Evolutionary conservation across 1,284 basidiomycete species (phyloP), one percentile per base, ranked within the genome.

Genomic region (Gymnopus androsaceus): DNA sequence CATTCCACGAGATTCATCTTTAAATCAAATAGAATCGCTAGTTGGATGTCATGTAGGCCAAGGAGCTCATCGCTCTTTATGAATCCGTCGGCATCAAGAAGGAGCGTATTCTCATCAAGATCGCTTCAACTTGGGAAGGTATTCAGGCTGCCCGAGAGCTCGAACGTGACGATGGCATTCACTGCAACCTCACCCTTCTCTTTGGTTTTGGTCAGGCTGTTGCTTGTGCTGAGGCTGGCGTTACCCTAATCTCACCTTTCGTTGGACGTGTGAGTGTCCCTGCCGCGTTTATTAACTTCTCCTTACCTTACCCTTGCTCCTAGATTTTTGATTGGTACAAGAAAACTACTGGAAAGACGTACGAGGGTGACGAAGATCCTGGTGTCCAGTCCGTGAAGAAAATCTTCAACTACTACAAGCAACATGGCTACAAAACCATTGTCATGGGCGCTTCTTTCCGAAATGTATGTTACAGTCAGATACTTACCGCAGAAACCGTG

Each of bases 371-470:
- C 57, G 84, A 87, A 52, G 96, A 99, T 81, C 96, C 96, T 17
- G 96, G 96, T 82, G 96, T 99, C 64, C 74, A 86, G 72, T 96
- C 94, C 38, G 96, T 99, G 60, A 88, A 92, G 81, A 90, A 84
- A 76, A 99, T 98, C 80, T 99, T 90, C 87, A 92, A 94, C 83
- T 98, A 98, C 83, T 99, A 98, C 88, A 99, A 99, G 83, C 94
- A 97, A 75, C 85, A 99, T 78, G 84, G 85, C 62, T 98, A 98
- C 87, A 94, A 95, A 71, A 99, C 96, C 65, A 98, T 98, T 73
- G 95, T 99, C 74, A 99, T 99, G 96, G 96, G 96, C 73, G 96
- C 96, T 61, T 97, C 94, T 54, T 99, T 99, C 95, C 91, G 94
- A 71, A 96, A 96, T 80, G 88, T 92, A 65, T 51, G 84, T 76